Base-by-base conservation (phyloP, 2,329 filamentous ascomycete genomes). In the Pseudogymnoascus sp. region DNA sequence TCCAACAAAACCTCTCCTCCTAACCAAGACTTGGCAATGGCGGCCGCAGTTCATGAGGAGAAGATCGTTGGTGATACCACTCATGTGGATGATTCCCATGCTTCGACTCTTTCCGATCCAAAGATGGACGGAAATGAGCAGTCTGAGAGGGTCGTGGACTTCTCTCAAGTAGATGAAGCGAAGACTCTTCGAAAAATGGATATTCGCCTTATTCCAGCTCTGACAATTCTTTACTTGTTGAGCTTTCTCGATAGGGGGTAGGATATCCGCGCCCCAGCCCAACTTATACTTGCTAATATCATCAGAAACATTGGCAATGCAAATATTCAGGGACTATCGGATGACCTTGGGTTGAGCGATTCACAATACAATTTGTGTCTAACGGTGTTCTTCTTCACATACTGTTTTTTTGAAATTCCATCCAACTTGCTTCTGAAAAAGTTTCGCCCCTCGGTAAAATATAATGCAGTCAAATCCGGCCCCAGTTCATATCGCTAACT, bases 341-440 rank as follows among this genome's bases (percentile, higher is more conserved):
- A 63, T 15, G 59, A 62, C n/a, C 39, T 66, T 29, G 39, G 62
- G 15, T 51, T 66, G 59, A 39, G 60, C 9, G 58, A 35, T 7
- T 10, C 29, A 25, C 33, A 51, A 62, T 62, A 63, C 58, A 65
- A 71, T 31, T 39, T 61, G 62, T 62, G 60, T 55, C 58, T 66
- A 21, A 67, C 66, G 2, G 65, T 68, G 8, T 77, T 89, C 27
- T 90, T 89, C 70, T 83, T 88, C 61, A 87, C 86, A 1, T 89
- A 65, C 44, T 64, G 61, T n/a, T 44, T 51, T 25, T 67, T 88
- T 68, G 85, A 89, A 71, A 79, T 88, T 2, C 86, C 86, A 0
- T 85, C 82, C 58, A 88, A 88, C 68, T 76, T 88, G 7, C 78
- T 88, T 2, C 75, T 88, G 48, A 87, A 87, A 70, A 81, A 80